Evolutionary conservation across 192 early-diverging fungal species (phyloP).

Genomic region (Umbelopsis vinacea): DNA sequence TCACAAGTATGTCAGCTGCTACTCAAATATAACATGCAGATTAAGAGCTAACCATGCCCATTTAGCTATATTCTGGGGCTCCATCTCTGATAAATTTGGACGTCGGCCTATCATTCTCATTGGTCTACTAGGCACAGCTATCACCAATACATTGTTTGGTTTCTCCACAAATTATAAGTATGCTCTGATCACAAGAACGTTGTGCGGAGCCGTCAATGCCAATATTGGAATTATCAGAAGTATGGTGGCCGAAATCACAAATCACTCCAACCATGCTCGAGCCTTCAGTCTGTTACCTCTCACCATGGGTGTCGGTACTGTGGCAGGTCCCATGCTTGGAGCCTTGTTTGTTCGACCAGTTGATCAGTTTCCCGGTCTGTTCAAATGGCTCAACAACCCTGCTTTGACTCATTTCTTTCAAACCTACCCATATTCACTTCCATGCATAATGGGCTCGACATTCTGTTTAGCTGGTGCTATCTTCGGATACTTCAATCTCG

Average conservation of each 20-base stretch:
- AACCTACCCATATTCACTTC: conserved; percentile 66
- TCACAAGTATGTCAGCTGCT: conserved; percentile 29
- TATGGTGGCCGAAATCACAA: conserved; percentile 72
- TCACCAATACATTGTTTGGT: conserved; percentile 63
- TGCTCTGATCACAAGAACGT: conserved; percentile 50
- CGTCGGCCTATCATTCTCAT: conserved; percentile 66
- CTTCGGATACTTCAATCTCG: conserved; percentile 46
- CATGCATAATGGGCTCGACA: conserved; percentile 59
- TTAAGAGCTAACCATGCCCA: background rate
- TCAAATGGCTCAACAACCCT: conserved; percentile 29
- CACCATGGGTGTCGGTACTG: conserved; percentile 56
- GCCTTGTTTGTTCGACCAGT: conserved; percentile 66
- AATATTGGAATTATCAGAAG: conserved; percentile 68
- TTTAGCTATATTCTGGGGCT: conserved; percentile 52
- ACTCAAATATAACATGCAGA: background rate
- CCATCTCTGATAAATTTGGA: conserved; percentile 67
- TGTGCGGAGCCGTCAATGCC: conserved; percentile 60
- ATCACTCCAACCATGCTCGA: conserved; percentile 62
- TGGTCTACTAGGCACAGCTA: conserved; percentile 65
- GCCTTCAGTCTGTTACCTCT: conserved; percentile 67
- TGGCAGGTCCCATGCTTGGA: conserved; percentile 60
- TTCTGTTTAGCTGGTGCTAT: conserved; percentile 57
- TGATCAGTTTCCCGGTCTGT: conserved; percentile 48
- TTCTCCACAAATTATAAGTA: conserved; percentile 41
- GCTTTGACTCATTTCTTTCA: conserved; percentile 41